Base-by-base conservation (phyloP, 495 filamentous ascomycete species). In the Penicillium canariense region DNA sequence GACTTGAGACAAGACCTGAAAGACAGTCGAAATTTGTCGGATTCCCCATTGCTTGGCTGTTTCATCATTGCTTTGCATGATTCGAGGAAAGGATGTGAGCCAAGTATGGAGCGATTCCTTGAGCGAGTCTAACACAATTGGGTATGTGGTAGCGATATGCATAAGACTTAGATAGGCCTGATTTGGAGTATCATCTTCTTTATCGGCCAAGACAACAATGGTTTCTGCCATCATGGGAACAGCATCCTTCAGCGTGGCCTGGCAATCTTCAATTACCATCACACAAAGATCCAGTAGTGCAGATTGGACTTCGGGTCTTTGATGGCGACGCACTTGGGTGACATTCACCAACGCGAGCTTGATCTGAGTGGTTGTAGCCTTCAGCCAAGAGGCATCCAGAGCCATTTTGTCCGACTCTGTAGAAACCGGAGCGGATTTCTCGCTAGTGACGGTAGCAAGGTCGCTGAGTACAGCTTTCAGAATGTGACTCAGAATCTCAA, bases 61-160 rank as follows among this genome's bases (percentile, higher is more conserved):
- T 56, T 97, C 90, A 50, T 99, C 93, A 50, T 84, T 88, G 22
- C 85, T 83, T 66, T 91, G 89, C 83, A 97, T 94, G 10, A 89
- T 69, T 32, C 90, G 79, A 3, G 95, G 88, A 25, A 97, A 80
- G 15, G 87, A 81, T 2, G 83, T 81, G 14, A 94, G 77, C 92
- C 91, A 96, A 34, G 81, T 83, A 67, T 96, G 87, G 4, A 96
- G 68, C 1, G 83, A 85, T 25, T 75, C 80, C 61, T 89, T 90
- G 40, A 96, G 71, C 14, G 81, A 71, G 15, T 91, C 88, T 18
- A 81, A 68, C 0, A 96, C 69, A 26, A 81, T 72, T 10, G 79
- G 66, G 56, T 94, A 83, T 15, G 86, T 77, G n/a, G 73, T 77
- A 2, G 83, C 77, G 38, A 90, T 76, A 60, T 86, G 78, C 31